phyloP scores from a whole-genome alignment of 2,329 filamentous ascomycete species.

The Botryosphaeria dothidea region DNA sequence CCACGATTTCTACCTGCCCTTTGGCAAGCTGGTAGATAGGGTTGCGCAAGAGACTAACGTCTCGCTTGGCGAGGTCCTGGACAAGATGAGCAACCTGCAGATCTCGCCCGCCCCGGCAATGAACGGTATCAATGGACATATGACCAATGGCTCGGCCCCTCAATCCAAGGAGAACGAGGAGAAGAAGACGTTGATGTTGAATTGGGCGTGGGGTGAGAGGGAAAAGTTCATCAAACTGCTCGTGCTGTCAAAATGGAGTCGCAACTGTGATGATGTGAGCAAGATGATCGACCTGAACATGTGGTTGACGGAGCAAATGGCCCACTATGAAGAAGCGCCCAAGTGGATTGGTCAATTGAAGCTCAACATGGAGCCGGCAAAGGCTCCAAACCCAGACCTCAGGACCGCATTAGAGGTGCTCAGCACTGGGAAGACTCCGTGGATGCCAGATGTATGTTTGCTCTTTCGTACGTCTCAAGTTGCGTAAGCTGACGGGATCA shows the following conservation, averaged over 20 bases:
- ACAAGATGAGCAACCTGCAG: constrained; percentile 69
- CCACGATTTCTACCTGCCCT: constrained; percentile 71
- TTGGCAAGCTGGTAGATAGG: constrained; percentile 73
- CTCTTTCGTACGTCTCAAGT: constrained; percentile 17
- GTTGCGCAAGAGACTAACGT: constrained; percentile 83
- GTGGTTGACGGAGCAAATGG: constrained; percentile 57
- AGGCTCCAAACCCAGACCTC: constrained; percentile 86
- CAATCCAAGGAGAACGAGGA: constrained; percentile 64
- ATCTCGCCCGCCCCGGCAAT: constrained; percentile 48
- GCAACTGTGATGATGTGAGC: constrained; percentile 75
- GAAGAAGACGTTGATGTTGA: constrained; percentile 75
- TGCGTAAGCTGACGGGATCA: constrained; percentile 34
- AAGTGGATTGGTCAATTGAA: constrained; percentile 69
- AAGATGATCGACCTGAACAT: constrained; percentile 84
- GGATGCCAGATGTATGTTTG: constrained; percentile 72
- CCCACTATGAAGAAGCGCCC: constrained; percentile 47
- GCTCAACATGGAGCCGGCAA: constrained; percentile 67
- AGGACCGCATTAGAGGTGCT: constrained; percentile 85
- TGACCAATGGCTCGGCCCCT: constrained; percentile 32
- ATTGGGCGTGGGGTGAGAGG: constrained; percentile 77
- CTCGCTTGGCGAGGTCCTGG: constrained; percentile 69
- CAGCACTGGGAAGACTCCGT: constrained; percentile 72
- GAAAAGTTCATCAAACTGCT: constrained; percentile 90
- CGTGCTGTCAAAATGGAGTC: constrained; percentile 87
- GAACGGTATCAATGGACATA: constrained; percentile 39